Evolutionary conservation across 164 flowering plant species (phyloP).

Genomic region (Malania oleifera): DNA sequence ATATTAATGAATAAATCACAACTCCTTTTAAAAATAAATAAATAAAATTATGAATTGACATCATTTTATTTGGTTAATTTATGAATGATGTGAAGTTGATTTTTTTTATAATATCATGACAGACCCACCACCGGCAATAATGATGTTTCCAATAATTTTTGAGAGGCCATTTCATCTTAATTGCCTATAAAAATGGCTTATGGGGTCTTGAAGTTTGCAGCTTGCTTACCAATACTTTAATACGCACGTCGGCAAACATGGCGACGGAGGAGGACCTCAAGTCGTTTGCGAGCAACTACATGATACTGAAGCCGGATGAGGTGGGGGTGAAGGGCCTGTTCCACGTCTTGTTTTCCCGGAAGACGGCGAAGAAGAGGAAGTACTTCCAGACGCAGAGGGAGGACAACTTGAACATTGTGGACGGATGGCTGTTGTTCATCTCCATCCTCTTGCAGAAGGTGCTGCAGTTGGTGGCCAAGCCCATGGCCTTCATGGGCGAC

Average conservation of each 20-base stretch:
- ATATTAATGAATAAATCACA: too few species aligned
- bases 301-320: background rate
- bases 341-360: background rate
- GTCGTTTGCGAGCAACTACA: background rate
- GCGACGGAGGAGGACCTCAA: background rate
- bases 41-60: too few species aligned
- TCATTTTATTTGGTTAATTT: too few species aligned
- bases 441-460: background rate
- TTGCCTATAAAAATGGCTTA: too few species aligned
- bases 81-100: too few species aligned
- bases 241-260: background rate
- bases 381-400: background rate
- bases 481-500: background rate
- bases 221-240: too few species aligned
- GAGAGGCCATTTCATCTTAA: too few species aligned
- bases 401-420: background rate
- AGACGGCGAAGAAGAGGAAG: background rate
- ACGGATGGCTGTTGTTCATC: background rate
- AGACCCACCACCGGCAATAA: too few species aligned
- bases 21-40: too few species aligned
- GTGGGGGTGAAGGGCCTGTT: constrained; percentile 1
- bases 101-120: too few species aligned
- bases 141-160: too few species aligned
- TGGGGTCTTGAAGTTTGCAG: too few species aligned
- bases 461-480: background rate